phyloP scores from a whole-genome alignment of 164 flowering plant genomes.

The Magnolia changhungtana region DNA sequence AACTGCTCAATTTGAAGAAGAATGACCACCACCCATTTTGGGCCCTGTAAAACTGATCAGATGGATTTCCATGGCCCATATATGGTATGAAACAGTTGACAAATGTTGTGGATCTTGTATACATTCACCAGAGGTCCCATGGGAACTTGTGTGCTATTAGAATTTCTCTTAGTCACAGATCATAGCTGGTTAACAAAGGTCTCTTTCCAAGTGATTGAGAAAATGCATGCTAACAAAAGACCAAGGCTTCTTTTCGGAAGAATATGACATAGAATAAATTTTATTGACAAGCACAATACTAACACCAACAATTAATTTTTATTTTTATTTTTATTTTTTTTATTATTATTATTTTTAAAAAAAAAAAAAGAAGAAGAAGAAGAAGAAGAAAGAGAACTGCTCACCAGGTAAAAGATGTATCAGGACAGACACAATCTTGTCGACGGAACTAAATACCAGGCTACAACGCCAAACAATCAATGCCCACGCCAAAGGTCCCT shows the following conservation, averaged over 20 bases:
- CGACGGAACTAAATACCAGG: constrained; percentile 90
- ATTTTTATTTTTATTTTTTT: too few relatives aligned
- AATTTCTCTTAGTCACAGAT: too few relatives aligned
- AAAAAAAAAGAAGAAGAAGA: neutral
- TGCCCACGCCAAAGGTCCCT: constrained; percentile 99
- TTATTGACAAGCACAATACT: neutral
- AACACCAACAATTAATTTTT: too few relatives aligned
- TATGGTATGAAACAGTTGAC: too few relatives aligned
- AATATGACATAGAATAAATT: neutral
- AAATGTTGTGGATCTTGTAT: too few relatives aligned
- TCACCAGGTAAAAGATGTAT: constrained; percentile 96
- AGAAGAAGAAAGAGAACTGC: constrained; percentile 10
- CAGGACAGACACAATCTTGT: constrained; percentile 90
- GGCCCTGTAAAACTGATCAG: too few relatives aligned
- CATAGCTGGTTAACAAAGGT: neutral
- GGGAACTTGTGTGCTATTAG: too few relatives aligned
- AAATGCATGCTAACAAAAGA: neutral
- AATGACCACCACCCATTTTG: too few relatives aligned
- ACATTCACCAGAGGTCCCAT: too few relatives aligned
- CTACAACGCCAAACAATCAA: constrained; percentile 97
- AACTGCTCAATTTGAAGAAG: too few relatives aligned
- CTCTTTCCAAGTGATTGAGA: neutral
- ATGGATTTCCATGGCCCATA: too few relatives aligned
- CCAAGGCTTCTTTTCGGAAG: neutral
- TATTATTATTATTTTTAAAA: too few relatives aligned